These are phyloP conservation scores for Penicillium lividum DNA, from an alignment of 495 filamentous ascomycete species.

Conservation along the genomic window DNA sequence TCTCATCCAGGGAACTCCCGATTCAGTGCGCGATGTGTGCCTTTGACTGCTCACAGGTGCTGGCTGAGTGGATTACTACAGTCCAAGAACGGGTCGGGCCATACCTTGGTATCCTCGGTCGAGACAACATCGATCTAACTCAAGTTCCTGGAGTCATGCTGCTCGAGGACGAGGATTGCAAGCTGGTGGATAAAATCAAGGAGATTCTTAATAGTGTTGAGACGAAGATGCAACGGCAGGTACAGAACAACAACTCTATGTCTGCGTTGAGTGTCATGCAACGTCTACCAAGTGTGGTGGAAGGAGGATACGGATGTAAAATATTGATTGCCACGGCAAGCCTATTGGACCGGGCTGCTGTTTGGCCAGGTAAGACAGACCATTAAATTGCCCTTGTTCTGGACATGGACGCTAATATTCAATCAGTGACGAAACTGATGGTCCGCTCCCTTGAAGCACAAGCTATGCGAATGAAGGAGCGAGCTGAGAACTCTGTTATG, in stretches of 20 bases:
- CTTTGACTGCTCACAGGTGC: constrained; percentile 95
- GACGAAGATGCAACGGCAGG: constrained; percentile 69
- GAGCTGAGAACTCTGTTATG: constrained; percentile 64
- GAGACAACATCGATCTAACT: constrained; percentile 72
- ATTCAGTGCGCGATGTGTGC: constrained; percentile 90
- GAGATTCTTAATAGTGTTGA: constrained; percentile 79
- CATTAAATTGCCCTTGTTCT: neutral
- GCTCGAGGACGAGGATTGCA: constrained; percentile 88
- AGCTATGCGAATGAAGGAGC: constrained; percentile 74
- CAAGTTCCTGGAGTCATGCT: constrained; percentile 85
- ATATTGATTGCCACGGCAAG: constrained; percentile 84
- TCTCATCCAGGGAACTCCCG: constrained; percentile 85
- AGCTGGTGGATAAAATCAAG: constrained; percentile 80
- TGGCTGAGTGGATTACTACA: constrained; percentile 94
- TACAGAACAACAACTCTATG: constrained; percentile 44
- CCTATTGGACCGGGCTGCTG: constrained; percentile 84
- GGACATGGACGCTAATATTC: constrained; percentile 8
- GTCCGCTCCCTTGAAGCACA: constrained; percentile 82
- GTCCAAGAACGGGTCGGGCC: constrained; percentile 92
- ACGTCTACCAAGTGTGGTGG: constrained; percentile 58
- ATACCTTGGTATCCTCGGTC: constrained; percentile 83
- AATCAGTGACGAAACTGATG: constrained; percentile 81
- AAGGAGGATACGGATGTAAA: constrained; percentile 79
- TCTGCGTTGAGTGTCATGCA: constrained; percentile 53
- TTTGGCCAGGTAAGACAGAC: constrained; percentile 79